Evolutionary conservation across 1,139 yeast genomes (phyloP).

Genomic region (Meyerozyma carpophila): DNA sequence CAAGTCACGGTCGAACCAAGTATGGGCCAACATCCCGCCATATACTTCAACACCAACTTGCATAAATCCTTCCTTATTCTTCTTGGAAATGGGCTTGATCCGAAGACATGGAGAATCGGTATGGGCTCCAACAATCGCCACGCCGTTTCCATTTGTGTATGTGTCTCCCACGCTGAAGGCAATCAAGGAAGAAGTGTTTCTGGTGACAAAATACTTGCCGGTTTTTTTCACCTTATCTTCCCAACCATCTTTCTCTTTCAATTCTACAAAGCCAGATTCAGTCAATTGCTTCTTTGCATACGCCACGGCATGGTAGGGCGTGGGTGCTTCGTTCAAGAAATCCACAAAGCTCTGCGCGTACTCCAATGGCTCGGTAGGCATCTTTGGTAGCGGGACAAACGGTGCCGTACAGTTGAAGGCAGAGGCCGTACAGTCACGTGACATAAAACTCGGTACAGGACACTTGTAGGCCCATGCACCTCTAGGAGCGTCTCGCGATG

Average conservation of each 20-base stretch:
- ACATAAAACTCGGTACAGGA: neutral
- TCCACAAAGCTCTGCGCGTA: conserved; percentile 60
- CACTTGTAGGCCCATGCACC: no score
- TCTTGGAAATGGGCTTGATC: conserved; percentile 84
- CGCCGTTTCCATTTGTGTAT: conserved; percentile 76
- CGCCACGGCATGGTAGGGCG: conserved; percentile 91
- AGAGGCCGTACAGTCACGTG: neutral
- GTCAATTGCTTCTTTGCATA: conserved; percentile 50
- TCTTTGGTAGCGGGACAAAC: neutral
- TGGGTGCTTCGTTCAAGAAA: conserved; percentile 81
- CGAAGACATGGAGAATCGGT: conserved; percentile 93
- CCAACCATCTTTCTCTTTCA: conserved; percentile 78
- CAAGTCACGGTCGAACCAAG: conserved; percentile 92
- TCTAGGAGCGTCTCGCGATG: no score
- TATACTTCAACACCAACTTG: conserved; percentile 93
- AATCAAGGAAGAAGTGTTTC: conserved; percentile 83
- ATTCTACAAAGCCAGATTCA: conserved; percentile 64
- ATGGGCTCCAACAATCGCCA: conserved; percentile 89
- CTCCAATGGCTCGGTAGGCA: conserved; percentile 11
- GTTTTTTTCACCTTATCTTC: conserved; percentile 46
- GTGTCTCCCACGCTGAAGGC: conserved; percentile 79
- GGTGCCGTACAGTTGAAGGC: no score
- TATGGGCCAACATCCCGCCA: conserved; percentile 92
- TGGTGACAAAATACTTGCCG: conserved; percentile 72
- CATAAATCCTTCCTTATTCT: conserved; percentile 66